Evolutionary conservation across 2,329 filamentous ascomycete genomes (phyloP), one percentile per base, ranked within the genome.

Genomic region (Reticulascus tulasneorum): DNA sequence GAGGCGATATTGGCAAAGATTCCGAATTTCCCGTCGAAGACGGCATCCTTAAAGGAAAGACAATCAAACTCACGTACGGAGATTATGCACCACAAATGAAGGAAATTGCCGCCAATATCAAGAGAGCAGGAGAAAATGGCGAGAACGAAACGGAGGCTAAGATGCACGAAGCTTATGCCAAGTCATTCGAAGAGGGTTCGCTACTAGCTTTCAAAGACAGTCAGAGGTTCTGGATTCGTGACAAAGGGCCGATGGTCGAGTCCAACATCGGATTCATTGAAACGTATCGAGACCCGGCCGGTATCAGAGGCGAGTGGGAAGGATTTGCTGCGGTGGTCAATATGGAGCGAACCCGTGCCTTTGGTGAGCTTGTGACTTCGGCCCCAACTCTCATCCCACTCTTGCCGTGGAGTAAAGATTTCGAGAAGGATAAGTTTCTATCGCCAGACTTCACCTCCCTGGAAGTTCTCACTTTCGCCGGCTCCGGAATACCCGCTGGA

Each of bases 361-460:
- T 97, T 55, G 84, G 84, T 7, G 83, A 85, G 48, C 77, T 97
- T 2, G 93, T 97, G 5, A 74, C 82, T 15, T 82, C 82, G 18
- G 90, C 93, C 0, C 84, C 89, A 9, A 69, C 71, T 29, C 82
- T 95, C 56, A 96, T 98, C 33, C 87, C 89, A 7, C 79, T 94
- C 44, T 69, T 98, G 11, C 93, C 93, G 0, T 98, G 93, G 93
- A 69, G 72, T 23, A 75, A 77, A 29, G 85, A 87, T 1, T 98
- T 97, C 48, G 93, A 98, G 58, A 97, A 97, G 63, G 90, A 96
- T 67, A 89, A 85, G 54, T 98, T 98, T 62, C 65, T 94, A 23
- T 91, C 87, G 34, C 93, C 93, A 0, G 93, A 98, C 59, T 98
- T 98, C 56, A 97, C 93, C 1, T 93, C 86, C 9, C 73, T 97